Evolutionary conservation across 2,329 filamentous ascomycete species (phyloP).

Genomic region (Arthrobotrys conoides): DNA sequence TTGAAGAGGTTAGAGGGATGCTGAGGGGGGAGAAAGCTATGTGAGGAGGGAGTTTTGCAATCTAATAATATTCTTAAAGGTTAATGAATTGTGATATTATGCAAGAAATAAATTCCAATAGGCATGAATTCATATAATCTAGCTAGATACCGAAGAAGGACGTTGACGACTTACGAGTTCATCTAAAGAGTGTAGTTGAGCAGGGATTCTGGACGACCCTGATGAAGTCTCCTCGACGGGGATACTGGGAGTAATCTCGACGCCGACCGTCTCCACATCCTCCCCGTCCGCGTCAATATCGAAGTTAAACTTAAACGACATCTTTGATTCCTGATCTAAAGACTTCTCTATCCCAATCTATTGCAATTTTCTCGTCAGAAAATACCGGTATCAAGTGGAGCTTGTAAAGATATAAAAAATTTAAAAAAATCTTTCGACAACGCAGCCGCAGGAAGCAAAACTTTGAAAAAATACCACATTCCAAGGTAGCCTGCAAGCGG

Average conservation of each 20-base stretch:
- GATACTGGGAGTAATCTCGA: background rate
- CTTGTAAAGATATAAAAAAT: conserved; percentile 17
- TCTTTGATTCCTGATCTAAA: conserved; percentile 2
- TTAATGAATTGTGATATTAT: background rate
- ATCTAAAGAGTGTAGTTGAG: conserved; percentile 46
- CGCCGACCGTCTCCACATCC: conserved; percentile 15
- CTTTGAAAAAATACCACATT: conserved; percentile 42
- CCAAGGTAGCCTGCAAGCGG: conserved; percentile 22
- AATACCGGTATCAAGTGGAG: background rate
- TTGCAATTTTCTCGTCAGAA: background rate
- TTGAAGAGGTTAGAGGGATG: conserved; percentile 74
- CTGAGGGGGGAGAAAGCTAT: conserved; percentile 77
- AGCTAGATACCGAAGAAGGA: background rate
- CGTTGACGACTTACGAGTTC: conserved; percentile 47
- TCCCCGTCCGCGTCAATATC: conserved; percentile 46
- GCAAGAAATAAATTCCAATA: background rate
- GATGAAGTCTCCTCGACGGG: conserved; percentile 12
- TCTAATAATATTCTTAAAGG: conserved; percentile 25
- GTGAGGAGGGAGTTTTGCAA: conserved; percentile 76
- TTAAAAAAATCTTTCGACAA: conserved; percentile 35
- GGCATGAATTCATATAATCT: background rate
- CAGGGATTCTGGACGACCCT: conserved; percentile 27
- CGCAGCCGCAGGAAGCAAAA: conserved; percentile 16
- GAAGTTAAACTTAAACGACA: conserved; percentile 60
- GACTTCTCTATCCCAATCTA: background rate